Evolutionary conservation across 495 filamentous ascomycete genomes (phyloP).

Genomic region (Friedmanniomyces simplex): DNA sequence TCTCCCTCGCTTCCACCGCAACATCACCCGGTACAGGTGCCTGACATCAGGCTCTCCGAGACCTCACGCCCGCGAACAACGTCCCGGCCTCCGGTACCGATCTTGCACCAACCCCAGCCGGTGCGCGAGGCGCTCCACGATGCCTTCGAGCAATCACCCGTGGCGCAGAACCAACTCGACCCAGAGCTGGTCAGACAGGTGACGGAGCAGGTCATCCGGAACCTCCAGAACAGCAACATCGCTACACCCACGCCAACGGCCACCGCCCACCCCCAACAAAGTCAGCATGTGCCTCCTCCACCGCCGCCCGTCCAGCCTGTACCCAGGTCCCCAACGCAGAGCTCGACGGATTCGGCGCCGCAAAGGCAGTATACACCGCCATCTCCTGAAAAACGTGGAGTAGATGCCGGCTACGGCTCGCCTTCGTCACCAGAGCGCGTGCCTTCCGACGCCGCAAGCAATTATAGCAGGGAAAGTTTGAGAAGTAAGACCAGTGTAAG

Average conservation of each 20-base stretch:
- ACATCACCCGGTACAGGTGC: not conserved
- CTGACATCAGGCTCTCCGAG: not conserved
- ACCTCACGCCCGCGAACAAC: constrained; percentile 23
- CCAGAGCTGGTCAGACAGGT: constrained; percentile 31
- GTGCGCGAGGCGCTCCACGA: constrained; percentile 31
- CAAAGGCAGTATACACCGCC: constrained; percentile 35
- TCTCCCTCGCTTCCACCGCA: not conserved
- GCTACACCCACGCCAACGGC: constrained; percentile 2
- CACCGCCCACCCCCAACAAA: constrained; percentile 4
- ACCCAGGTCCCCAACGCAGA: constrained; percentile 10
- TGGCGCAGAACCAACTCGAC: constrained; percentile 26
- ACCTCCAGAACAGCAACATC: constrained; percentile 15
- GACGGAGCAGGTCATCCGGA: constrained; percentile 30
- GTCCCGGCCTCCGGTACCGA: constrained; percentile 12
- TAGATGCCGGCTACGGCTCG: constrained; percentile 7
- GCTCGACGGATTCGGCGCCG: constrained; percentile 23
- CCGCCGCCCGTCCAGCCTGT: constrained; percentile 15
- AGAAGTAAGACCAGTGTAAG: constrained; percentile 1
- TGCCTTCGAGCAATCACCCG: constrained; percentile 30
- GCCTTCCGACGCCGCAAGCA: constrained; percentile 4
- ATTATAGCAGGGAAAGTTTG: constrained; percentile 10
- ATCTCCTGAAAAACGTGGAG: constrained; percentile 24
- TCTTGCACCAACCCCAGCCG: constrained; percentile 25
- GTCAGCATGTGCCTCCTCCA: constrained; percentile 15
- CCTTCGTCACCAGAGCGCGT: constrained; percentile 13